Evolutionary conservation across 2,329 filamentous ascomycete species (phyloP), one percentile per base, ranked within the genome.

Genomic region (Raffaelea arxii): DNA sequence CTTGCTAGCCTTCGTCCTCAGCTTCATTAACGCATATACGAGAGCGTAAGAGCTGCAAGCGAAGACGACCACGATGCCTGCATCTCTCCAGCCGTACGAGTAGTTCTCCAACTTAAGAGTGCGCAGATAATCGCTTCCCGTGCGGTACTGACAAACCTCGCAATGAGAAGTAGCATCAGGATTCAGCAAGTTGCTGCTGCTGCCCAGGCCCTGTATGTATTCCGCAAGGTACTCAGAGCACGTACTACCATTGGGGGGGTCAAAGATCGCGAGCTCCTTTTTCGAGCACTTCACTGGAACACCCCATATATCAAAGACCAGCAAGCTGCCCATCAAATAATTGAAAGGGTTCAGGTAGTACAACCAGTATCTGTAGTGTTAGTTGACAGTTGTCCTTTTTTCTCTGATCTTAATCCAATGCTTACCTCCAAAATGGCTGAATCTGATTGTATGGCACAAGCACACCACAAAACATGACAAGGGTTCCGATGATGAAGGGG

Each of bases 381-480:
- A n/a, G n/a, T n/a, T n/a, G n/a, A n/a, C n/a, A n/a, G n/a, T n/a
- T n/a, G n/a, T n/a, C n/a, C n/a, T n/a, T n/a, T n/a, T n/a, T n/a
- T n/a, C n/a, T n/a, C n/a, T n/a, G n/a, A n/a, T n/a, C n/a, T n/a
- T n/a, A n/a, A n/a, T n/a, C n/a, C n/a, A n/a, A n/a, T n/a, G n/a
- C n/a, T n/a, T n/a, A n/a, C 19, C 68, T 65, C 84, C 84, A 88
- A 62, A 88, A 88, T 1, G 61, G 54, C 6, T 78, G 74, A n/a
- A 89, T 69, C 22, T 73, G 71, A 0, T 55, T 56, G 51, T 82
- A 85, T 0, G 83, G 82, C 0, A 87, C 83, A 4, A 87, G 67
- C 2, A 88, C 82, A 52, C 84, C 84, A 55, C 82, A 87, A 66
- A 89, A 89, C 1, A 74, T 75, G 7, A 86, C 71, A 3, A 87